Conservation (phyloP, 495 filamentous ascomycete genomes). For the Penicillium dipodomyicola region DNA sequence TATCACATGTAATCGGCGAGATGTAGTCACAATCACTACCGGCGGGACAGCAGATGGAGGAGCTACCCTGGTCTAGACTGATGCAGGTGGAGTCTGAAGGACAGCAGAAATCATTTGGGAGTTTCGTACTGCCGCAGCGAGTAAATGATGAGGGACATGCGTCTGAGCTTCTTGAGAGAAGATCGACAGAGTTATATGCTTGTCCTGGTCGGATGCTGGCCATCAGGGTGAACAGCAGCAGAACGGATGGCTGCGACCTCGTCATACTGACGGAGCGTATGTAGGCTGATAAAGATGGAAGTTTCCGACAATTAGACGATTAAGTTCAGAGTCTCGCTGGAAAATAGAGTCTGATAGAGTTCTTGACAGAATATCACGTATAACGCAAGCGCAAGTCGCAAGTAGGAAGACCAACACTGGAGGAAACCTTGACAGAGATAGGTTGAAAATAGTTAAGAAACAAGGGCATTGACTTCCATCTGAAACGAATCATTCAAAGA, state of each 20-base stretch:
- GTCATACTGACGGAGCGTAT: constrained; percentile 21
- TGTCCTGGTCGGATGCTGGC: constrained; percentile 29
- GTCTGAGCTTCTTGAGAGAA: constrained; percentile 33
- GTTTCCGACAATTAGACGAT: neutral
- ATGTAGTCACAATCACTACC: constrained; percentile 63
- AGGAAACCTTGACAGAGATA: constrained; percentile 4
- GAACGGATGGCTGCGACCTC: constrained; percentile 18
- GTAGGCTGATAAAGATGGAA: neutral
- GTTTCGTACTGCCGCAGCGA: constrained; percentile 50
- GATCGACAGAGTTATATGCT: constrained; percentile 28
- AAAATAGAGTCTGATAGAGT: neutral
- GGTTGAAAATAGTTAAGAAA: constrained; percentile 5
- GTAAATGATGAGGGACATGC: constrained; percentile 49
- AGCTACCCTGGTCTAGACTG: constrained; percentile 61
- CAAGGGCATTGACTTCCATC: constrained; percentile 16
- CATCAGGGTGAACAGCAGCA: constrained; percentile 30
- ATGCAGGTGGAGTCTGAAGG: constrained; percentile 59
- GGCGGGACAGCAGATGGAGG: constrained; percentile 74
- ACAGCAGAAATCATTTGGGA: constrained; percentile 79
- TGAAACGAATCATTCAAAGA: constrained; percentile 18
- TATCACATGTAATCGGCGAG: constrained; percentile 67
- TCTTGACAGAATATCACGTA: neutral
- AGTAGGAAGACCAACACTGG: constrained; percentile 9
- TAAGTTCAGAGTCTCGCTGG: neutral
- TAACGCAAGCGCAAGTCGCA: constrained; percentile 1